These are phyloP conservation scores for Termitomyces sp. DNA, from an alignment of 768 basidiomycete species.

Conservation along the genomic window DNA sequence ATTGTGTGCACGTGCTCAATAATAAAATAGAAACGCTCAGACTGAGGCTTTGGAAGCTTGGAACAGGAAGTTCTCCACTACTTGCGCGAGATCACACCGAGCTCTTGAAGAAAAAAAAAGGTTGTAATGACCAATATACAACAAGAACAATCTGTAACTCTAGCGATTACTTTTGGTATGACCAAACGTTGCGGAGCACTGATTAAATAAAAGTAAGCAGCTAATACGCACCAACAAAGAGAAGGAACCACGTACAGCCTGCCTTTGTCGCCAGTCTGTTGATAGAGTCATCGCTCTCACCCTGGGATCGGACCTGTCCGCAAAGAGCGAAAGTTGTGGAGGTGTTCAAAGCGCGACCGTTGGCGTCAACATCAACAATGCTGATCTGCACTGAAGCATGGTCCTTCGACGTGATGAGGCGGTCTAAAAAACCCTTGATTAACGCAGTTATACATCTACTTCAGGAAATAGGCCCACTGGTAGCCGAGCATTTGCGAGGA, in stretches of 20 bases:
- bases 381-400: constrained; percentile 98
- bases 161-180: constrained; percentile 79
- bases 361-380: constrained; percentile 90
- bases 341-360: constrained; percentile 73
- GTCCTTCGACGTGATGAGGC: constrained; percentile 98
- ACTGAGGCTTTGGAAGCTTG: background rate
- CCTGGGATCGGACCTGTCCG: constrained; percentile 90
- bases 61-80: too few relatives aligned
- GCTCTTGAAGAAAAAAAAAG: background rate
- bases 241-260: constrained; percentile 67
- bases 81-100: background rate
- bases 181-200: constrained; percentile 98
- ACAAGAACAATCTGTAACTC: constrained; percentile 9
- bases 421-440: constrained; percentile 52
- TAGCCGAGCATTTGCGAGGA: constrained; percentile 98
- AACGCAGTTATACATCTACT: background rate
- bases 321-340: constrained; percentile 92
- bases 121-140: constrained; percentile 12
- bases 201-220: constrained; percentile 1
- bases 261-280: constrained; percentile 95
- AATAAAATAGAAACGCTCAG: background rate
- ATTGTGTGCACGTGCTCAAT: constrained; percentile 4
- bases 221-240: background rate
- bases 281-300: constrained; percentile 94
- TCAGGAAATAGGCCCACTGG: constrained; percentile 59